Evolutionary conservation across 2,329 filamentous ascomycete species (phyloP).

Genomic region (Colletotrichum endophyticum): DNA sequence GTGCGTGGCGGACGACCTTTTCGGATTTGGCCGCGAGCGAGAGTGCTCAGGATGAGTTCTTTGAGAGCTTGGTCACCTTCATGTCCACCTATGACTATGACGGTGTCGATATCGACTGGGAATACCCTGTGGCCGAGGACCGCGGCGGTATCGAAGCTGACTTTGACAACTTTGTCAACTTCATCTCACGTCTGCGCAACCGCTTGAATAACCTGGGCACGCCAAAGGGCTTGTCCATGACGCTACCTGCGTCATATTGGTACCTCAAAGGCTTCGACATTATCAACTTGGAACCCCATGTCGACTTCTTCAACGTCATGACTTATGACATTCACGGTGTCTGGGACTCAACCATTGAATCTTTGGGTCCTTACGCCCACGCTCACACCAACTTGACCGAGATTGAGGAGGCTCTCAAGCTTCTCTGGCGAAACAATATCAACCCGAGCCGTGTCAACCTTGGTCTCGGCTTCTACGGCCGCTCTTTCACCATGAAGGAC

Average conservation of each 20-base stretch:
- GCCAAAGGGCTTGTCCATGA: neutral
- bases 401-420: constrained; percentile 45
- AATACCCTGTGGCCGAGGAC: constrained; percentile 22
- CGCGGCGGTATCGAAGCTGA: constrained; percentile 16
- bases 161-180: constrained; percentile 17
- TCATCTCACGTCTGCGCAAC: neutral
- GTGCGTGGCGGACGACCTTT: constrained; percentile 30
- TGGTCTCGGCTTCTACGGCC: constrained; percentile 52
- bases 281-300: neutral
- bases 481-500: constrained; percentile 31
- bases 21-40: constrained; percentile 18
- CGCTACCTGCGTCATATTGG: constrained; percentile 17
- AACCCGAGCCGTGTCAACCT: constrained; percentile 44
- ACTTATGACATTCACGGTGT: constrained; percentile 33
- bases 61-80: constrained; percentile 20
- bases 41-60: constrained; percentile 20
- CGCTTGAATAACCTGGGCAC: neutral
- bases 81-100: constrained; percentile 28
- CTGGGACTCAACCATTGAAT: constrained; percentile 38
- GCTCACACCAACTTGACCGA: constrained; percentile 54
- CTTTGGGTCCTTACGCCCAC: constrained; percentile 33
- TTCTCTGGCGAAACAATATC: constrained; percentile 53
- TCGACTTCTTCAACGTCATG: constrained; percentile 32
- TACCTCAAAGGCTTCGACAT: constrained; percentile 12
- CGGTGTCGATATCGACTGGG: constrained; percentile 32